Conservation (phyloP, 192 early-diverging fungal genomes). For the Coemansia sp. region DNA sequence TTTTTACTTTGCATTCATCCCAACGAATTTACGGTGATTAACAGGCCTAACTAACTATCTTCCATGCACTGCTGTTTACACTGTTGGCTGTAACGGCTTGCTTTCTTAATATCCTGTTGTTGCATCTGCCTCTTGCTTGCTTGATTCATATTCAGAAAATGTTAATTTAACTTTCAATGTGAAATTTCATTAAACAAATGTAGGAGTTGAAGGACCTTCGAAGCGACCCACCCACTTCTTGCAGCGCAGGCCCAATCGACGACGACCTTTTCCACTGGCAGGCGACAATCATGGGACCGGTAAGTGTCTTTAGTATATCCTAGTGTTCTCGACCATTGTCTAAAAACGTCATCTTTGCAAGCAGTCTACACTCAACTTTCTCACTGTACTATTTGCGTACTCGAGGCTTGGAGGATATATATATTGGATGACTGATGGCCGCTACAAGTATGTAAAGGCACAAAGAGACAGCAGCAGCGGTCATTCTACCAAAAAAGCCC, state of each 20-base stretch:
- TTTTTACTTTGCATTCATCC: not conserved
- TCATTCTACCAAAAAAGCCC: no score
- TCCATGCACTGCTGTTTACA: no score
- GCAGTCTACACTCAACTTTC: no score
- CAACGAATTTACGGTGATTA: not conserved
- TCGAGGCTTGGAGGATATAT: not conserved
- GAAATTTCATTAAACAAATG: not conserved
- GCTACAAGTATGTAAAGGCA: no score
- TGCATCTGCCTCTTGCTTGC: no score
- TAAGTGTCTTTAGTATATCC: constrained; percentile 25
- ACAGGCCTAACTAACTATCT: not conserved
- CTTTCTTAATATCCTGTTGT: no score
- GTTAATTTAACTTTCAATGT: no score
- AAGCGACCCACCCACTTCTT: constrained; percentile 95
- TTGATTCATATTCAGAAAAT: no score
- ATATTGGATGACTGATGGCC: no score
- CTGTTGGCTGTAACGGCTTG: no score
- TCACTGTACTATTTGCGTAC: not conserved
- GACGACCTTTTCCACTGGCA: constrained; percentile 96
- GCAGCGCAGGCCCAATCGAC: constrained; percentile 93
- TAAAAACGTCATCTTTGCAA: not conserved
- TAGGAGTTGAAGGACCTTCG: constrained; percentile 94
- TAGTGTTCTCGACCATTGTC: not conserved
- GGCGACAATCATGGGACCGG: constrained; percentile 98
- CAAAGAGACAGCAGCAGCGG: no score